Evolutionary conservation across 495 filamentous ascomycete genomes (phyloP).

Genomic region (Bombardia bombarda): DNA sequence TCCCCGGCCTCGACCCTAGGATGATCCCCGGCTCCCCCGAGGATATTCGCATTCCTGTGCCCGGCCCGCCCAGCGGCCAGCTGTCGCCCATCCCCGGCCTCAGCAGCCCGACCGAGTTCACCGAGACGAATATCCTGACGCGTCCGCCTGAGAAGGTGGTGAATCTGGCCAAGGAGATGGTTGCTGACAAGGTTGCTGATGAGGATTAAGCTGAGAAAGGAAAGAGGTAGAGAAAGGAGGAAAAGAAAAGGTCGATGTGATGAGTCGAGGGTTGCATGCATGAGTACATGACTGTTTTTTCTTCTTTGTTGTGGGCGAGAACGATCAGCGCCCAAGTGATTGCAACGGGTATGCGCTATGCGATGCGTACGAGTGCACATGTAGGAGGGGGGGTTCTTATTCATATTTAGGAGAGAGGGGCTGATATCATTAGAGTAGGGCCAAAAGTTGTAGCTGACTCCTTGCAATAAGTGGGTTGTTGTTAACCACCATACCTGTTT

Average conservation of each 20-base stretch:
- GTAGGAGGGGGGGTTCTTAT: no score
- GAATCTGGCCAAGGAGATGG: constrained; percentile 35
- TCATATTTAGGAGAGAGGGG: no score
- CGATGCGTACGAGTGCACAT: no score
- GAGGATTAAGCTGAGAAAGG: constrained; percentile 27
- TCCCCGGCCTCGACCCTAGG: constrained; percentile 40
- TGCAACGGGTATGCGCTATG: no score
- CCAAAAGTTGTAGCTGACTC: no score
- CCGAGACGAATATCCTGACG: constrained; percentile 12
- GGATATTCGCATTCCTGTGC: constrained; percentile 76
- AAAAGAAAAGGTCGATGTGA: neutral
- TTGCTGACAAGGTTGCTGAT: constrained; percentile 39
- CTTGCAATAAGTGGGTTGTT: no score
- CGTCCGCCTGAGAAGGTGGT: constrained; percentile 38
- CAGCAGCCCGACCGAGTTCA: constrained; percentile 14
- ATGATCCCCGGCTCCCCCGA: constrained; percentile 63
- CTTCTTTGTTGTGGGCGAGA: no score
- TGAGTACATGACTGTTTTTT: no score
- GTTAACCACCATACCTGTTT: no score
- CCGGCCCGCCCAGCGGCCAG: constrained; percentile 25
- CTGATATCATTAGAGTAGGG: no score
- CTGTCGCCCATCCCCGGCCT: constrained; percentile 26
- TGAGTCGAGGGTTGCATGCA: neutral
- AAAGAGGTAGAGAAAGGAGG: neutral
- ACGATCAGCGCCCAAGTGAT: no score